Conservation (phyloP, 768 basidiomycete species). For the Lactifluus rugatus region DNA sequence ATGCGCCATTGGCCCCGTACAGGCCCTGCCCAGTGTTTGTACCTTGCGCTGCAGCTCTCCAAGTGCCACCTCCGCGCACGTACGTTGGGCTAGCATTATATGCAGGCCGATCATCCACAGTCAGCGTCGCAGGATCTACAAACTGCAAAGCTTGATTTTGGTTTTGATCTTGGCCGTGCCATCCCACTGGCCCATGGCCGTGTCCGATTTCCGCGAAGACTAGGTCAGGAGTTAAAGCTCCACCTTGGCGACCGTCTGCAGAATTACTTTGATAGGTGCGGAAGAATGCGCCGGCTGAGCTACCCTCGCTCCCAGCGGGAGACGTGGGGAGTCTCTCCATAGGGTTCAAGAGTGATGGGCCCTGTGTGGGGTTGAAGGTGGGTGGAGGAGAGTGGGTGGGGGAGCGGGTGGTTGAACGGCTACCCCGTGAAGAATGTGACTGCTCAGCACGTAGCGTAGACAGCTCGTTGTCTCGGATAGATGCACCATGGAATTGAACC, state of each 20-base stretch:
- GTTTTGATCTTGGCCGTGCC: constrained; percentile 12
- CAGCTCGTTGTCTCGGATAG: constrained; percentile 33
- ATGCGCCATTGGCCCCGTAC: not conserved
- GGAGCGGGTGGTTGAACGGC: constrained; percentile 15
- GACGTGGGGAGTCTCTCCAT: constrained; percentile 35
- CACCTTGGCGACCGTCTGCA: constrained; percentile 30
- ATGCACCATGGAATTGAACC: constrained; percentile 22
- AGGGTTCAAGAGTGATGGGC: constrained; percentile 38
- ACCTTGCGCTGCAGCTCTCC: not conserved
- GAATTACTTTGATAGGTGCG: constrained; percentile 37
- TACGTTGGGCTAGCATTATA: not conserved
- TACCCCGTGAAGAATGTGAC: constrained; percentile 29
- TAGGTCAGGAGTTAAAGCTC: constrained; percentile 61
- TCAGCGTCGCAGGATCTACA: not conserved
- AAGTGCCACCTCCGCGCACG: not conserved
- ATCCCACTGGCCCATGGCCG: constrained; percentile 39
- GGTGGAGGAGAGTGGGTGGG: constrained; percentile 19
- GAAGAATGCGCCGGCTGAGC: constrained; percentile 49
- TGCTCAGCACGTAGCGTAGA: not conserved
- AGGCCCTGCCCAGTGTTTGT: not conserved
- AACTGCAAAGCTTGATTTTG: not conserved
- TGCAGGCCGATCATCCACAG: constrained; percentile 3
- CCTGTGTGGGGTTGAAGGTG: constrained; percentile 28
- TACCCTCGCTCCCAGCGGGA: constrained; percentile 52
- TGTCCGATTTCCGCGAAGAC: constrained; percentile 72